These are phyloP conservation scores for Quercus suber DNA, from an alignment of 306 rosid genomes.

Conservation along the genomic window DNA sequence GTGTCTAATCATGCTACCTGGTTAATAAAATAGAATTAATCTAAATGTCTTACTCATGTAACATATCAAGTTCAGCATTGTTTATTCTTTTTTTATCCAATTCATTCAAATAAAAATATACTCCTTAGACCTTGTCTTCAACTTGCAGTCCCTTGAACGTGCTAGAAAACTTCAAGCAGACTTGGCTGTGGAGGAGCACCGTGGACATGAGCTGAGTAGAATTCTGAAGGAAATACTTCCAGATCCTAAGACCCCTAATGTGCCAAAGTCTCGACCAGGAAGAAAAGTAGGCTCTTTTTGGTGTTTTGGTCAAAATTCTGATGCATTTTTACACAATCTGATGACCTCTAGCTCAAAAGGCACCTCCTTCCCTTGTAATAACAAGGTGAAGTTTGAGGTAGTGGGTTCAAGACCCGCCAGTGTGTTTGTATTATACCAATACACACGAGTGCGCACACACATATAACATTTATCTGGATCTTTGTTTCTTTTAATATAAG, in stretches of 20 bases:
- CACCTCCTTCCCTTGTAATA: too few relatives aligned
- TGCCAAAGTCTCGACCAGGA: conserved; percentile 55
- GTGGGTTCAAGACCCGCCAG: too few relatives aligned
- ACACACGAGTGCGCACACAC: too few relatives aligned
- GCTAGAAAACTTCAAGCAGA: conserved; percentile 80
- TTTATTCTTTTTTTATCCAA: neutral
- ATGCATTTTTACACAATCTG: conserved; percentile 4
- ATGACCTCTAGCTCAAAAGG: too few relatives aligned
- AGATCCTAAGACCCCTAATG: conserved; percentile 66
- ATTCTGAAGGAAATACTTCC: conserved; percentile 87
- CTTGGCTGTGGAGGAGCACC: conserved; percentile 87
- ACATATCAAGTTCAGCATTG: neutral
- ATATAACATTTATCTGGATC: neutral
- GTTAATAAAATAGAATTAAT: neutral
- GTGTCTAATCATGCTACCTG: neutral
- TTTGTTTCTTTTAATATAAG: neutral
- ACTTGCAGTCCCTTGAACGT: conserved; percentile 74
- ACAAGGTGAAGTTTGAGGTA: too few relatives aligned
- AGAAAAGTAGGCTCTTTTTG: conserved; percentile 56
- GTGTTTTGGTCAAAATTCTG: neutral
- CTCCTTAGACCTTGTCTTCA: conserved; percentile 18
- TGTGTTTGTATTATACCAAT: too few relatives aligned
- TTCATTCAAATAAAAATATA: conserved; percentile 15
- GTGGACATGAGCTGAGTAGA: conserved; percentile 76
- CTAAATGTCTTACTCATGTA: neutral